Evolutionary conservation across 2,329 filamentous ascomycete species (phyloP).

Genomic region (Sphaerulina musiva): DNA sequence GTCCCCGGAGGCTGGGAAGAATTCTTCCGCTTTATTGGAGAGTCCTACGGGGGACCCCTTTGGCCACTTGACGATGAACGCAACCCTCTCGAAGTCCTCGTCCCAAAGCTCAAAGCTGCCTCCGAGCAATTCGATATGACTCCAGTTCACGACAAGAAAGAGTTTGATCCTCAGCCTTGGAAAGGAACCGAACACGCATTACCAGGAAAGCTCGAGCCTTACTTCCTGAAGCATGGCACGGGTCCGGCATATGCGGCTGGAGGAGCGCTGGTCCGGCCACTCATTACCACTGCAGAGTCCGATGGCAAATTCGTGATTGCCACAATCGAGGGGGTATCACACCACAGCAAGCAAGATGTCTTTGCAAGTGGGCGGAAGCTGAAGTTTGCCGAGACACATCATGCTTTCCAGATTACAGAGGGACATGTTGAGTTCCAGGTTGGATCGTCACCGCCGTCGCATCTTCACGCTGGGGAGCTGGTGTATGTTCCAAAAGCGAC

Average conservation of each 20-base stretch:
- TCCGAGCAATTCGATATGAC: constrained; percentile 52
- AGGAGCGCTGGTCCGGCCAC: constrained; percentile 44
- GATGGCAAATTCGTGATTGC: constrained; percentile 49
- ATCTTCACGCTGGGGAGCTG: constrained; percentile 45
- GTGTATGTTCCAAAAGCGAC: constrained; percentile 45
- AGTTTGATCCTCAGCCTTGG: constrained; percentile 43
- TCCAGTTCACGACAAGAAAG: constrained; percentile 45
- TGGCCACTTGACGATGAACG: constrained; percentile 50
- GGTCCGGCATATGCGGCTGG: constrained; percentile 45
- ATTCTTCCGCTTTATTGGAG: constrained; percentile 54
- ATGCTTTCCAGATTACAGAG: constrained; percentile 48
- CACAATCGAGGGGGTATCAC: constrained; percentile 44
- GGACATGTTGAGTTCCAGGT: constrained; percentile 42
- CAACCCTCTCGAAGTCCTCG: constrained; percentile 45
- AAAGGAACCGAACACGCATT: constrained; percentile 37
- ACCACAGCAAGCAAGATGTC: constrained; percentile 33
- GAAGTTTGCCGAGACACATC: constrained; percentile 45
- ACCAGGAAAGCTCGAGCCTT: constrained; percentile 38
- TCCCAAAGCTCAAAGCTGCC: constrained; percentile 52
- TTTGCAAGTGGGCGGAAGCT: constrained; percentile 33
- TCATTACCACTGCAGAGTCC: constrained; percentile 46
- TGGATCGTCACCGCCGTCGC: constrained; percentile 31
- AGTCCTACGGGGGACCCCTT: constrained; percentile 43
- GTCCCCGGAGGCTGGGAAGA: constrained; percentile 55
- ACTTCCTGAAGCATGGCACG: constrained; percentile 48